phyloP scores from a whole-genome alignment of 139 green algal species.

The Tetradesmus obliquus region DNA sequence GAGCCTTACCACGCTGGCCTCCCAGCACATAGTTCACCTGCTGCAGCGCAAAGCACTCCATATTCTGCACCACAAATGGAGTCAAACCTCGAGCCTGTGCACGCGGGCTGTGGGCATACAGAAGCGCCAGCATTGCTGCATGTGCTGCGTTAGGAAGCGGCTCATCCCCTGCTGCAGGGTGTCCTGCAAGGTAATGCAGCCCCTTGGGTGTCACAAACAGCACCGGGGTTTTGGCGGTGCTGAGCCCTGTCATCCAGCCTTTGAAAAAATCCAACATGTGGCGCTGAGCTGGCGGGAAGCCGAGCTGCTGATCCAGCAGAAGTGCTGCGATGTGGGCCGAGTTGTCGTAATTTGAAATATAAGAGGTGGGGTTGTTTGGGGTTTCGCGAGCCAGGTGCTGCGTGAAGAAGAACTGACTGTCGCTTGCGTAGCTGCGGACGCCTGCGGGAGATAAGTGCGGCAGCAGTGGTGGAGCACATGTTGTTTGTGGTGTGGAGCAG shows the following conservation, averaged over 20 bases:
- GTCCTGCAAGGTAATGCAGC: not conserved
- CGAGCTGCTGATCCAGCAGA: not conserved
- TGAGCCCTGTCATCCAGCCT: conserved; percentile 22
- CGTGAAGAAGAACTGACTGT: conserved; percentile 20
- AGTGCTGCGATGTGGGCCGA: conserved; percentile 1
- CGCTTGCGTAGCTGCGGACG: not conserved
- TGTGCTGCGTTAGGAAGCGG: conserved; percentile 9
- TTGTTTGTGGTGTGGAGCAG: too few relatives aligned
- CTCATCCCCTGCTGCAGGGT: not conserved
- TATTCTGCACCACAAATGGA: not conserved
- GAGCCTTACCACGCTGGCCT: conserved; percentile 9
- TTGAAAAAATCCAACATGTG: conserved; percentile 25
- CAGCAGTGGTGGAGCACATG: conserved; percentile 21
- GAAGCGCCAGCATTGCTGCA: not conserved
- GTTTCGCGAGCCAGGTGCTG: conserved; percentile 19
- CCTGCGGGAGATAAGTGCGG: not conserved
- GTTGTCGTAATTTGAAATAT: conserved; percentile 38
- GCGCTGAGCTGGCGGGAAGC: not conserved
- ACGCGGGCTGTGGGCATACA: conserved; percentile 14
- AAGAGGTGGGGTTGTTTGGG: conserved; percentile 9
- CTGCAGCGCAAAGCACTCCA: conserved; percentile 46
- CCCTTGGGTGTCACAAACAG: conserved; percentile 16
- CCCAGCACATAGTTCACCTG: conserved; percentile 43
- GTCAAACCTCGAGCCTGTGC: not conserved
- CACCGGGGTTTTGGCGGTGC: not conserved